Percentiles rank a stretch among this genome's conserved stretches.
Conservation (phyloP, 306 rosid genomes). For the Vigna angularis region DNA sequence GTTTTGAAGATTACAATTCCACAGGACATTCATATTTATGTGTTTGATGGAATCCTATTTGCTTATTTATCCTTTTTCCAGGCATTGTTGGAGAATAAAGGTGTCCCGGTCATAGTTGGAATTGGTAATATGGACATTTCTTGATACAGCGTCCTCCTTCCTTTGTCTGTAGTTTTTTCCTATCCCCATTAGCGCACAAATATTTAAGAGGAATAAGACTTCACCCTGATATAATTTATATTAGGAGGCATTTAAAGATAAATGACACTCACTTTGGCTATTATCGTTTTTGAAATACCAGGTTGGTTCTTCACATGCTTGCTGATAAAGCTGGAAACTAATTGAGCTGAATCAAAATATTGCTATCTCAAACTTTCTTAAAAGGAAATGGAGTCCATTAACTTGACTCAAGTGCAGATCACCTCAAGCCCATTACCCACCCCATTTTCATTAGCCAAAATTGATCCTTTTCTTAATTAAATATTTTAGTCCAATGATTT, state of each 20-base stretch:
- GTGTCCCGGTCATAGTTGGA: slow-evolving; percentile 92
- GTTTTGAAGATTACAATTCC: slow-evolving; percentile 44
- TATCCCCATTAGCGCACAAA: slow-evolving; percentile 8
- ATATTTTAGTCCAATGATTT: neutral
- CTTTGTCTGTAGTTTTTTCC: slow-evolving; percentile 22
- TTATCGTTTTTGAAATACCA: neutral
- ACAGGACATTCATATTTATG: slow-evolving; percentile 33
- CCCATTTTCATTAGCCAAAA: neutral
- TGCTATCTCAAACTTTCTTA: neutral
- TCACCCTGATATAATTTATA: neutral
- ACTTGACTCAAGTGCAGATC: neutral
- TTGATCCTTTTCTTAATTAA: neutral
- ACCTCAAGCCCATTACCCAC: neutral
- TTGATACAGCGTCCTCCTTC: slow-evolving; percentile 28
- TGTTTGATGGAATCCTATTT: slow-evolving; percentile 44
- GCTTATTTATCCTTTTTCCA: slow-evolving; percentile 53
- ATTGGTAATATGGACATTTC: slow-evolving; percentile 72
- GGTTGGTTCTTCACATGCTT: slow-evolving; percentile 14
- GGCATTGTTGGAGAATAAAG: slow-evolving; percentile 99
- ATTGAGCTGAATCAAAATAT: slow-evolving; percentile 5
- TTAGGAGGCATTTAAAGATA: slow-evolving; percentile 32
- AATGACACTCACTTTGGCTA: slow-evolving; percentile 34
- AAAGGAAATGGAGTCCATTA: neutral
- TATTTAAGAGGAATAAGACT: neutral
- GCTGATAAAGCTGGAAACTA: slow-evolving; percentile 22